Evolutionary conservation across 2,329 filamentous ascomycete genomes (phyloP).

Genomic region (Arthrobotrys sphaeroides): DNA sequence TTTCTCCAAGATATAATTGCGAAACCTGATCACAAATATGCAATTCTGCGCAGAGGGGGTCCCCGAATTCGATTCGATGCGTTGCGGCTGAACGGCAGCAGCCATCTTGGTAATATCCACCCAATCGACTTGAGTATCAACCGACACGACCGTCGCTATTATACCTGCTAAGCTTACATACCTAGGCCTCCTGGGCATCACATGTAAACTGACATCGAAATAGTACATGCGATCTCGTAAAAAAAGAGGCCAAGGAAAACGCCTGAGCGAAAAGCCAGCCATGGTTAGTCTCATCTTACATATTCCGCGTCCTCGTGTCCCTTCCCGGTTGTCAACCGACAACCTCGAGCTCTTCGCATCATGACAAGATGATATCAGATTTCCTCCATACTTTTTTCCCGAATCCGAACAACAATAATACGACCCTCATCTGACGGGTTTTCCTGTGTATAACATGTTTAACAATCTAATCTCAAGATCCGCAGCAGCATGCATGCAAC

Average conservation of each 20-base stretch:
- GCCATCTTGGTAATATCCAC: not conserved
- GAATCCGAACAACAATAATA: not conserved
- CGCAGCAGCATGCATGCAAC: conserved; percentile 22
- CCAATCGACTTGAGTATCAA: not conserved
- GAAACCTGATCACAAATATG: conserved; percentile 4
- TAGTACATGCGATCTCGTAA: not conserved
- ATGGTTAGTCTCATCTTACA: conserved; percentile 16
- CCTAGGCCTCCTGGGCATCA: conserved; percentile 1
- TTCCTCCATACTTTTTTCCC: too few relatives aligned
- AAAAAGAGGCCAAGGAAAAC: conserved; percentile 7
- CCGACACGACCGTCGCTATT: conserved; percentile 27
- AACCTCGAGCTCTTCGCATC: conserved; percentile 9
- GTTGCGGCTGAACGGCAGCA: conserved; percentile 52
- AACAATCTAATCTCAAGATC: conserved; percentile 3
- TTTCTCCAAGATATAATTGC: not conserved
- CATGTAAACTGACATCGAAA: conserved; percentile 5
- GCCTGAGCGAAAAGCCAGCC: conserved; percentile 12
- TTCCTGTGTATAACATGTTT: not conserved
- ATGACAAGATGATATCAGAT: conserved; percentile 13
- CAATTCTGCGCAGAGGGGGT: not conserved
- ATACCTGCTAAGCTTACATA: not conserved
- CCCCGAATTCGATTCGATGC: conserved; percentile 12
- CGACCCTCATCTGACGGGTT: conserved; percentile 14
- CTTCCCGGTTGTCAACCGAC: not conserved
- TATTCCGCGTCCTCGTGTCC: conserved; percentile 22